Evolutionary conservation across 1,139 yeast species (phyloP), one percentile per base, ranked within the genome.

Genomic region (Pichia sp.): DNA sequence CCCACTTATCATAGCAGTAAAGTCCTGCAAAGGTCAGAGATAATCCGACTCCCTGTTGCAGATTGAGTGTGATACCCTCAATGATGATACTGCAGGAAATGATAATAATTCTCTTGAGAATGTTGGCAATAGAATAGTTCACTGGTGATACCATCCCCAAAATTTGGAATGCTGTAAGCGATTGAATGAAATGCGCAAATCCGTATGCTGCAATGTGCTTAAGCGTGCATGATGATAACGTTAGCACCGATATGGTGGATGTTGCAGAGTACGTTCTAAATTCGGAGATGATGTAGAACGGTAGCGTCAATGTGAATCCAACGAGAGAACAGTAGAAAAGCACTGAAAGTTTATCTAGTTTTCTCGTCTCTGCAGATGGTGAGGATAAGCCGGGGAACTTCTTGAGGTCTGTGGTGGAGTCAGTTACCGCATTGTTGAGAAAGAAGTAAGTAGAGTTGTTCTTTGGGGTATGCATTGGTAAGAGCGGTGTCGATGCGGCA

Each of bases 61-160:
- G 59, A 34, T 68, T 59, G 62, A 72, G 37, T 48, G 59, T 57
- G 54, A 83, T 67, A 56, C 84, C 73, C 66, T 88, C 88, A 75
- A 93, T 79, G 8, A 83, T 42, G 46, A 88, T 78, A 7, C 96
- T 85, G 41, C 81, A 80, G 19, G 79, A 62, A 40, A 88, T 87
- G 35, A 88, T 88, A 24, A 85, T 81, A 37, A 88, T 85, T 48
- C 97, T 74, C 57, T 88, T 88, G 59, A 87, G 63, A 40, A 88
- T 77, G 53, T 84, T 84, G 29, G 96, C 96, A 51, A 88, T 85
- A 27, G 94, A 82, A 61, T 88, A 88, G 46, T 88, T 84, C 33
- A 88, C 91, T 1, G 97, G 93, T 12, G 88, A 74, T 23, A 88
- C 74, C 57, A 77, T 63, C 9, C 96, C 96, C 49, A 88, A 72